Evolutionary conservation across 441 rosid species (phyloP).

Genomic region (Rhodomyrtus psidioides): DNA sequence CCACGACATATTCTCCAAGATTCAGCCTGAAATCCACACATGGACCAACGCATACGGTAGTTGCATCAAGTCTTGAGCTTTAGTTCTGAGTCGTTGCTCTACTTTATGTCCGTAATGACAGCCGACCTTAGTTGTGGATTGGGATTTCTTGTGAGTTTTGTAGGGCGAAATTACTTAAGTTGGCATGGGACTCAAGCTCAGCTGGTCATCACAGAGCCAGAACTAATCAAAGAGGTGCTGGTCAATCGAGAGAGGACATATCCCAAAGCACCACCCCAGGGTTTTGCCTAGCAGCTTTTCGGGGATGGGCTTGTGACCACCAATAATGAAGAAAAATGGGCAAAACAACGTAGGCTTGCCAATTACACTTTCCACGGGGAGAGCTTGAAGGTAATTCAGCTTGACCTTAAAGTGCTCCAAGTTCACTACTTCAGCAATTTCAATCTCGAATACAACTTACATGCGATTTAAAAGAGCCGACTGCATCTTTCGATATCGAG

Average conservation of each 20-base stretch:
- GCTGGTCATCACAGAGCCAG: slow-evolving; percentile 18
- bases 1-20: slow-evolving; percentile 7
- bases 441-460: not conserved
- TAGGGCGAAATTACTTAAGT: slow-evolving; percentile 20
- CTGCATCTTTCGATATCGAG: not conserved
- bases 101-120: no score
- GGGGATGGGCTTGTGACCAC: slow-evolving; percentile 26
- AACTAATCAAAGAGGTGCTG: slow-evolving; percentile 24
- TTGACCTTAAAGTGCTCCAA: not conserved
- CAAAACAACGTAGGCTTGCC: slow-evolving; percentile 20
- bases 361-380: slow-evolving; percentile 32
- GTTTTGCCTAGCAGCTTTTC: slow-evolving; percentile 11
- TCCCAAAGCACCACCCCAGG: not conserved
- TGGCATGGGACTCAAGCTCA: slow-evolving; percentile 24
- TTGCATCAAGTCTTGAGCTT: no score
- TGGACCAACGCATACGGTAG: slow-evolving; percentile 31
- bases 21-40: slow-evolving; percentile 21
- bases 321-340: slow-evolving; percentile 25
- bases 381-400: slow-evolving; percentile 19
- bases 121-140: no score
- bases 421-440: not conserved
- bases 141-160: not conserved
- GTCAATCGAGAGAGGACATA: slow-evolving; percentile 16
- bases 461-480: not conserved
- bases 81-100: no score